Conservation (phyloP, 352 stramenopile genomes). For the Phytophthora rubi region DNA sequence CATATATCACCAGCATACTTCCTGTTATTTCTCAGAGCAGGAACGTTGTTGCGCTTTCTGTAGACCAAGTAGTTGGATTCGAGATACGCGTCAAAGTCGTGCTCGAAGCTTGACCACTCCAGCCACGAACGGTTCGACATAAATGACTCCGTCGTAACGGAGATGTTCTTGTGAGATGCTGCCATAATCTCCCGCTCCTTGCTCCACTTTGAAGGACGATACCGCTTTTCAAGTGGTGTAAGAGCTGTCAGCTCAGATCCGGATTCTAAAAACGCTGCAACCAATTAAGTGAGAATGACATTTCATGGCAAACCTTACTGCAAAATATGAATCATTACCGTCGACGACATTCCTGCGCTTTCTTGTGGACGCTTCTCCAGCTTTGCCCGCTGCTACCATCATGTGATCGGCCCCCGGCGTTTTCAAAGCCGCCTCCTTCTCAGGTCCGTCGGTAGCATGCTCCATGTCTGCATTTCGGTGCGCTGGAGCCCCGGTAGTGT, state of each 20-base stretch:
- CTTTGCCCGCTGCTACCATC: too few relatives aligned
- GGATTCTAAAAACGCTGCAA: neutral
- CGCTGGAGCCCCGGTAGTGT: too few relatives aligned
- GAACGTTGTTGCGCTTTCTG: slow-evolving; percentile 13
- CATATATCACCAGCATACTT: neutral
- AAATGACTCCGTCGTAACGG: neutral
- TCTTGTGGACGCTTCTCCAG: too few relatives aligned
- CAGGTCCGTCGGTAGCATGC: too few relatives aligned
- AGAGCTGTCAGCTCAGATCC: too few relatives aligned
- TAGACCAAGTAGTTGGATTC: neutral
- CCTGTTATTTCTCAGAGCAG: neutral
- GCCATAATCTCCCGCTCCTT: slow-evolving; percentile 8
- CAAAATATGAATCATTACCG: too few relatives aligned
- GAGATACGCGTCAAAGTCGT: slow-evolving; percentile 2
- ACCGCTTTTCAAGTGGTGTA: neutral
- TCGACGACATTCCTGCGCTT: too few relatives aligned
- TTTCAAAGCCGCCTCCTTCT: too few relatives aligned
- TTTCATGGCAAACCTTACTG: neutral
- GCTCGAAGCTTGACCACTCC: neutral
- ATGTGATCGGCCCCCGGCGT: too few relatives aligned
- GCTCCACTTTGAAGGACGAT: slow-evolving; percentile 8
- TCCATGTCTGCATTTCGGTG: too few relatives aligned
- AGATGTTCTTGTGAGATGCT: neutral
- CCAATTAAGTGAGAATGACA: neutral
- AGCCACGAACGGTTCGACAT: neutral